phyloP scores from a whole-genome alignment of 129 eudicot genomes.

The Calendula officinalis region DNA sequence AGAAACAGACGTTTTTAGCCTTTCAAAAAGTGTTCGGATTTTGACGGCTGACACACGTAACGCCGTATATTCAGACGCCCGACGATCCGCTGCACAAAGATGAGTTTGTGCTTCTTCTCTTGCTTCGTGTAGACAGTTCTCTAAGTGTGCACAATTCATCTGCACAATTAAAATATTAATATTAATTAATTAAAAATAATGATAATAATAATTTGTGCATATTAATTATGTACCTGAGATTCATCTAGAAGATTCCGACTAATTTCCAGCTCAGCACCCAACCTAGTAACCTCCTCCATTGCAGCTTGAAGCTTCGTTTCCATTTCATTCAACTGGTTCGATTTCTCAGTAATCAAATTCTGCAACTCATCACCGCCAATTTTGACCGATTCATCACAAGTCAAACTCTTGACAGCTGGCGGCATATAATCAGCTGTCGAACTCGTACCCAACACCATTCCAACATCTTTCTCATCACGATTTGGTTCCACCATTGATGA shows the following conservation, averaged over 20 bases:
- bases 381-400: constrained; percentile 42
- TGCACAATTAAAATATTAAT: constrained; percentile 21
- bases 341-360: constrained; percentile 56
- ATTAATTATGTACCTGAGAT: constrained; percentile 61
- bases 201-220: too few relatives aligned
- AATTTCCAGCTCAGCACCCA: constrained; percentile 67
- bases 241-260: constrained; percentile 77
- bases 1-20: constrained; percentile 65
- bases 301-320: constrained; percentile 51
- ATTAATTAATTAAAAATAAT: neutral
- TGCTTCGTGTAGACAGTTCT: constrained; percentile 88
- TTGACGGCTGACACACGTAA: constrained; percentile 77
- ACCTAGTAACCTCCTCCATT: constrained; percentile 63
- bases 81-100: constrained; percentile 84
- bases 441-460: constrained; percentile 48
- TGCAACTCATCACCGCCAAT: constrained; percentile 52
- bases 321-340: constrained; percentile 46
- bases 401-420: constrained; percentile 35
- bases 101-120: constrained; percentile 95
- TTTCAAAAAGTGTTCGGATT: constrained; percentile 73
- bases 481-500: constrained; percentile 83
- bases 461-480: constrained; percentile 65
- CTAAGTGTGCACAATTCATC: constrained; percentile 97
- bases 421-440: constrained; percentile 62
- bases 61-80: constrained; percentile 76